phyloP scores from a whole-genome alignment of 768 basidiomycete genomes.

The Porpolomopsis calyptriformis region DNA sequence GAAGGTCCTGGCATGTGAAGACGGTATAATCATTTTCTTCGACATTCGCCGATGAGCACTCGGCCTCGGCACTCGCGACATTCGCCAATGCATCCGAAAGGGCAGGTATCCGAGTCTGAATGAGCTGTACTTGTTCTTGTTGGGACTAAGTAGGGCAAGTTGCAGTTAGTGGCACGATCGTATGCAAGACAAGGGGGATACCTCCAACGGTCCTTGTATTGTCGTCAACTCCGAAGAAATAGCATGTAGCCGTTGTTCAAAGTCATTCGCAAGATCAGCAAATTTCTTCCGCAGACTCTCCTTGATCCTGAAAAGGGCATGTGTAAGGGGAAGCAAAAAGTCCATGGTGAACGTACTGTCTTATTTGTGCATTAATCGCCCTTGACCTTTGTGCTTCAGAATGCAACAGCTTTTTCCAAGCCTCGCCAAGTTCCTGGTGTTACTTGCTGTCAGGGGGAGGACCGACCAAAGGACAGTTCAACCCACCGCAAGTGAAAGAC shows the following conservation, averaged over 20 bases:
- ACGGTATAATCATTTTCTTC: slow-evolving; percentile 97
- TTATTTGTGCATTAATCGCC: slow-evolving; percentile 80
- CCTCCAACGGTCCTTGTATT: slow-evolving; percentile 71
- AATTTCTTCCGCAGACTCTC: slow-evolving; percentile 68
- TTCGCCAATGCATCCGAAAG: slow-evolving; percentile 46
- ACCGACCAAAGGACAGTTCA: not conserved
- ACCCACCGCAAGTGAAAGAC: slow-evolving; percentile 40
- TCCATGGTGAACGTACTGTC: slow-evolving; percentile 64
- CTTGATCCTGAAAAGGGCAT: slow-evolving; percentile 55
- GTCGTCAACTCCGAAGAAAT: slow-evolving; percentile 65
- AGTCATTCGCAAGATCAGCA: slow-evolving; percentile 67
- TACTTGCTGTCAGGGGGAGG: not conserved
- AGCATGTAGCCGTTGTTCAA: slow-evolving; percentile 53
- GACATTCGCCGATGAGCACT: slow-evolving; percentile 79
- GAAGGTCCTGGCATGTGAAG: slow-evolving; percentile 78
- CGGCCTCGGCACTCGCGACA: slow-evolving; percentile 57
- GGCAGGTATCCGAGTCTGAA: slow-evolving; percentile 58
- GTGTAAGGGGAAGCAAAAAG: no score
- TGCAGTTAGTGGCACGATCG: not conserved
- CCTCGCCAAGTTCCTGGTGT: slow-evolving; percentile 52
- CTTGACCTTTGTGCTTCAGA: slow-evolving; percentile 72
- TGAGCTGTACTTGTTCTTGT: slow-evolving; percentile 51
- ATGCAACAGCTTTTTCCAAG: slow-evolving; percentile 62
- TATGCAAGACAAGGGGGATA: slow-evolving; percentile 21
- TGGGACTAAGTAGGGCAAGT: slow-evolving; percentile 42